These are phyloP conservation scores for Mucor indicus DNA, from an alignment of 371 early-diverging fungal genomes.

Conservation along the genomic window DNA sequence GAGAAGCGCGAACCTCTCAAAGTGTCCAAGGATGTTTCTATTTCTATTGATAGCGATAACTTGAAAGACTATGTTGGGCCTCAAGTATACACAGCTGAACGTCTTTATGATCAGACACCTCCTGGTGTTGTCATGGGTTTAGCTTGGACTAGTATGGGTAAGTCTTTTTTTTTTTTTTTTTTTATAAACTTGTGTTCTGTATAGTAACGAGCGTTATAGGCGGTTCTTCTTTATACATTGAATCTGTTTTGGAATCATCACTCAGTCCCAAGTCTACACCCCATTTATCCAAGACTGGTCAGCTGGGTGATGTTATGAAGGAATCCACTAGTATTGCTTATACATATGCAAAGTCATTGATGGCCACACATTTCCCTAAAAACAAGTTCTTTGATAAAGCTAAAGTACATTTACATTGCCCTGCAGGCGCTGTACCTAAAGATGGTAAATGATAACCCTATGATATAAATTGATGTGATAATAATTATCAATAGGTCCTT, in stretches of 20 bases:
- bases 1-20: conserved; percentile 39
- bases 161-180: conserved; percentile 4
- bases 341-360: conserved; percentile 82
- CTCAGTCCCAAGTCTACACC: conserved; percentile 65
- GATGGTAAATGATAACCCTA: conserved; percentile 63
- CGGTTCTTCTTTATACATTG: conserved; percentile 92
- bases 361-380: conserved; percentile 71
- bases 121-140: conserved; percentile 96
- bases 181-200: no score
- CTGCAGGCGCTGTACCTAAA: conserved; percentile 97
- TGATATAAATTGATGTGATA: no score
- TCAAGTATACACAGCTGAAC: conserved; percentile 84
- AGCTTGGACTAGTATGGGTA: conserved; percentile 94
- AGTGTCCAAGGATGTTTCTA: conserved; percentile 54
- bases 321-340: conserved; percentile 95
- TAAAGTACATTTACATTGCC: conserved; percentile 92
- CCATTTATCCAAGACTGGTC: conserved; percentile 81
- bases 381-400: conserved; percentile 91
- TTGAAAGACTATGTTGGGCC: conserved; percentile 93
- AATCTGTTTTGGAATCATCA: conserved; percentile 86
- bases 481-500: no score
- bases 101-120: conserved; percentile 87
- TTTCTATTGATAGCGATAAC: conserved; percentile 63
- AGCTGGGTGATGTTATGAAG: conserved; percentile 98
- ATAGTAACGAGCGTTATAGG: no score